Percentiles rank a stretch among this genome's conserved stretches.
Evolutionary conservation across 73 alveolate species (phyloP).

Genomic region (Effrenium voratum): DNA sequence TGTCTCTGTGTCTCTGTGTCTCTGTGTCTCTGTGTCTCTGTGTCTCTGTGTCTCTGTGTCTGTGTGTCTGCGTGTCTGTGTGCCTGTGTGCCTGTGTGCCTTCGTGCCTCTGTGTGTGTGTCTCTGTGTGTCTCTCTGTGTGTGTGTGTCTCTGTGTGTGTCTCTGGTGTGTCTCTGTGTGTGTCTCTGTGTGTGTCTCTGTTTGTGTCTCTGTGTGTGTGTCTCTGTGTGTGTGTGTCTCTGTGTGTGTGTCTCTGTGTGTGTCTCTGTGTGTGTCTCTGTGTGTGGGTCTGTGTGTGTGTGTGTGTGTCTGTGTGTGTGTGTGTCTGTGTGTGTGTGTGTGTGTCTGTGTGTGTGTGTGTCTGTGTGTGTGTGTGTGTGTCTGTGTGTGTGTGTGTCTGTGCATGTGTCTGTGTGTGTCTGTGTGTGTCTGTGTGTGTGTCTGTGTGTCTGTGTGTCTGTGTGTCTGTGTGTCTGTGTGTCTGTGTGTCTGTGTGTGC

Average conservation of each 20-base stretch:
- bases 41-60: conserved; percentile 6
- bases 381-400: conserved; percentile 11
- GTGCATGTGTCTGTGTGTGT: background rate
- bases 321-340: conserved; percentile 4
- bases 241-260: background rate
- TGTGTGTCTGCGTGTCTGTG: conserved; percentile 28
- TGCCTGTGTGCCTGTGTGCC: conserved; percentile 9
- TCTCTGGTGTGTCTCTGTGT: background rate
- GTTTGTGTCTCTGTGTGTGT: background rate
- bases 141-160: background rate
- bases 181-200: background rate
- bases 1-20: background rate
- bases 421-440: background rate
- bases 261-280: background rate
- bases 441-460: conserved; percentile 39
- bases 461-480: conserved; percentile 31
- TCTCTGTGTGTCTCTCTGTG: conserved; percentile 18
- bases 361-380: background rate
- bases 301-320: background rate
- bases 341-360: conserved; percentile 2
- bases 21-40: conserved; percentile 26
- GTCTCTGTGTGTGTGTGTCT: background rate
- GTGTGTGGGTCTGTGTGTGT: background rate
- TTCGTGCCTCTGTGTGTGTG: conserved; percentile 1
- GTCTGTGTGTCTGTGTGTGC: conserved; percentile 33